Base-by-base conservation (phyloP, 2,329 filamentous ascomycete genomes). In the Fusarium sp. region DNA sequence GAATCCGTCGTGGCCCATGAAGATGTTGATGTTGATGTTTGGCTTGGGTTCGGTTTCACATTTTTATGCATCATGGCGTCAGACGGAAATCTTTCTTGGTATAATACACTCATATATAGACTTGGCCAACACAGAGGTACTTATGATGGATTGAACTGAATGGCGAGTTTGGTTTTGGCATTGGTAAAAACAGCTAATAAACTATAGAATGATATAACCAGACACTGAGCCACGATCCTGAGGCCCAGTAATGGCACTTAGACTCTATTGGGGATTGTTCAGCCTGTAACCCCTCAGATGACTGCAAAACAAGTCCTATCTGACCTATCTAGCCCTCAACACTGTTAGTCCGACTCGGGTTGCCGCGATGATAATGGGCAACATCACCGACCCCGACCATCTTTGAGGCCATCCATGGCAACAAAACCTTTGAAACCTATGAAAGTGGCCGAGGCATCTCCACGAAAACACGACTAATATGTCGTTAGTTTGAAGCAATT, bases 1-100 rank as follows among this genome's bases (percentile, higher is more conserved):
- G 83, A 59, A 84, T 88, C 15, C 80, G 84, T 8, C 76, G 61
- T 39, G 69, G 71, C 16, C 72, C 70, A 46, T 77, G 42, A 66
- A 19, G 21, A 35, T n/a, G 31, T 25, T 41, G 8, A 37, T 45
- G 49, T 25, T 48, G 33, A 18, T 18, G 9, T 37, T 37, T 12
- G 49, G 49, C 49, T 38, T 38, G 25, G 49, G 42, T 41, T 60
- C 46, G 58, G 46, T 21, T 61, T 55, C 37, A 38, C 57, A 48
- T 39, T 21, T 63, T 37, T 60, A 39, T 33, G 48, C 48, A 51
- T 52, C 33, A 55, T 48, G 55, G 71, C 68, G 60, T 51, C 52
- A 52, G 64, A 49, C 45, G 48, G 58, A 49, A 42, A 37, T 55
- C 19, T 66, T 66, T 56, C 29, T 45, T 69, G 56, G 51, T 64